phyloP scores from a whole-genome alignment of 2,329 filamentous ascomycete species.

The Claviceps citrina region DNA sequence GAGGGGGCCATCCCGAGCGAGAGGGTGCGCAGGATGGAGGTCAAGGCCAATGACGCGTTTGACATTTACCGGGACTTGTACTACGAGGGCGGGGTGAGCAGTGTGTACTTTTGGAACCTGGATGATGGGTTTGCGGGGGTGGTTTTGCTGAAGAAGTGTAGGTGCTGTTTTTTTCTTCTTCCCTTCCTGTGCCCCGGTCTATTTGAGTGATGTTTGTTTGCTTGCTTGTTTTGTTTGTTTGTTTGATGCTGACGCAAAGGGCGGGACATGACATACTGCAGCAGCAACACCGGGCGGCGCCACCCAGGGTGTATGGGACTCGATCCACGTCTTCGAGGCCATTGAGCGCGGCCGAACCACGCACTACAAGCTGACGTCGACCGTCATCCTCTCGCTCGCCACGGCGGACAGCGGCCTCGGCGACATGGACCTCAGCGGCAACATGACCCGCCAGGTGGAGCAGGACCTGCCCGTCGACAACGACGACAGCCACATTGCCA shows the following conservation, averaged over 20 bases:
- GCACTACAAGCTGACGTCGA: conserved; percentile 96
- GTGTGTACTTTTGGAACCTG: conserved; percentile 95
- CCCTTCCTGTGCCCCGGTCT: too few relatives aligned
- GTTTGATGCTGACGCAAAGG: too few relatives aligned
- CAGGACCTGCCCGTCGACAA: conserved; percentile 77
- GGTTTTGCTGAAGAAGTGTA: conserved; percentile 87
- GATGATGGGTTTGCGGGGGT: conserved; percentile 97
- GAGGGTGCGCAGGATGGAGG: conserved; percentile 80
- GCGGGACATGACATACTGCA: conserved; percentile 19
- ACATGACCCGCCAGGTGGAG: conserved; percentile 96
- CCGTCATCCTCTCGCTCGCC: conserved; percentile 81
- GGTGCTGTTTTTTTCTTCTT: conserved; percentile 13
- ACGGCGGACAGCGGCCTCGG: conserved; percentile 47
- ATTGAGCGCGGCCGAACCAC: conserved; percentile 81
- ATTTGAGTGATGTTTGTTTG: too few relatives aligned
- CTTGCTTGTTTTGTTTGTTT: too few relatives aligned
- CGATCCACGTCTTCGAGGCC: conserved; percentile 95
- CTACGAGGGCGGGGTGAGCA: conserved; percentile 90
- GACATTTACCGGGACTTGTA: conserved; percentile 94
- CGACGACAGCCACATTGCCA: conserved; percentile 86
- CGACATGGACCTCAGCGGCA: conserved; percentile 82
- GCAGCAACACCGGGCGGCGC: conserved; percentile 49
- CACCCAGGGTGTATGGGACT: conserved; percentile 82
- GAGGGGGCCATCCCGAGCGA: conserved; percentile 84
- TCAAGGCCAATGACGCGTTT: conserved; percentile 88